phyloP scores from a whole-genome alignment of 2,329 filamentous ascomycete genomes.

The Byssoonygena ceratinophila region DNA sequence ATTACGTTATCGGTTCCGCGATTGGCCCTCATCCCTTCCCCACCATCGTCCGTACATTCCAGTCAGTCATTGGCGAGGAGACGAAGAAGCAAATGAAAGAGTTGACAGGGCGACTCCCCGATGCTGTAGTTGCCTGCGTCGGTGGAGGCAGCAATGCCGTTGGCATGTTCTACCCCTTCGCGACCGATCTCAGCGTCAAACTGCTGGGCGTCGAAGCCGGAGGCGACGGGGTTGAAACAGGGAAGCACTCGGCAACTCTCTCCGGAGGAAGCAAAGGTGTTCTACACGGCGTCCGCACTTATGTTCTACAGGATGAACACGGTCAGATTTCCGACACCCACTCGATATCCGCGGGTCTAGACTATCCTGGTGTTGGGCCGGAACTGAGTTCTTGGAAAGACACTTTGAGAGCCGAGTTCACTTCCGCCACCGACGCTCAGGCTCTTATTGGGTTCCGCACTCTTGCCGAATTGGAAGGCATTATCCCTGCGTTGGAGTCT shows the following conservation, averaged over 20 bases:
- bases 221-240: constrained; percentile 80
- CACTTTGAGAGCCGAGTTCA: constrained; percentile 69
- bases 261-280: constrained; percentile 81
- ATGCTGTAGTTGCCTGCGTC: constrained; percentile 92
- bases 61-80: constrained; percentile 90
- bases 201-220: constrained; percentile 90
- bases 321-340: constrained; percentile 93
- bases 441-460: constrained; percentile 80
- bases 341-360: constrained; percentile 88
- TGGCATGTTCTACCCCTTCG: constrained; percentile 98
- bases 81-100: constrained; percentile 84
- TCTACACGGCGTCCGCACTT: constrained; percentile 89
- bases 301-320: constrained; percentile 83
- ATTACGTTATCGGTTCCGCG: constrained; percentile 96
- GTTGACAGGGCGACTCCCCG: constrained; percentile 77
- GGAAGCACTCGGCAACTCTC: constrained; percentile 77
- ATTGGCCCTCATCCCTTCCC: constrained; percentile 98
- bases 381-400: constrained; percentile 94
- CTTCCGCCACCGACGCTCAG: constrained; percentile 82
- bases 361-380: constrained; percentile 93
- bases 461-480: constrained; percentile 80
- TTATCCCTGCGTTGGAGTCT: constrained; percentile 90
- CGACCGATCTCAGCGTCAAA: constrained; percentile 72
- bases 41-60: constrained; percentile 93
- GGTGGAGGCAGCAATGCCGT: constrained; percentile 90